A percentile compares a stretch with the other conserved stretches of the same genome.
phyloP scores from a whole-genome alignment of 306 rosid species.

The Cyamopsis tetragonoloba region DNA sequence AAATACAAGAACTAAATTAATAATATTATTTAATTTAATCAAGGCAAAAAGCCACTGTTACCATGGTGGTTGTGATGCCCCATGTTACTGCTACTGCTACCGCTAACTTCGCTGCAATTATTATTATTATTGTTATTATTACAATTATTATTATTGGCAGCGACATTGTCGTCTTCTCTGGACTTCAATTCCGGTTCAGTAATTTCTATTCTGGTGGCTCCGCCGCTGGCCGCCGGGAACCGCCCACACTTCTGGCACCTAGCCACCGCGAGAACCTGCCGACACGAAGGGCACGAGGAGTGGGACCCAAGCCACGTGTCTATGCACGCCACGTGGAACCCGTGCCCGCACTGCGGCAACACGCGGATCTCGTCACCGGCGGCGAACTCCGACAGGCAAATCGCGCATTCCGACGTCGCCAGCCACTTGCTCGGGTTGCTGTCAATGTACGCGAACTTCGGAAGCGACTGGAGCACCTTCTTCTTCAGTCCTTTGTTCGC shows the following conservation, averaged over 20 bases:
- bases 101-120: neutral
- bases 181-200: slow-evolving; percentile 35
- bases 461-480: slow-evolving; percentile 75
- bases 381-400: slow-evolving; percentile 56
- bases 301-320: slow-evolving; percentile 76
- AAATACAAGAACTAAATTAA: slow-evolving; percentile 9
- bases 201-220: neutral
- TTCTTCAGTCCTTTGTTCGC: slow-evolving; percentile 75
- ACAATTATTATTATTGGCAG: neutral
- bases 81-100: neutral
- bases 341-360: slow-evolving; percentile 72
- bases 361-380: slow-evolving; percentile 68
- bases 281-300: slow-evolving; percentile 76
- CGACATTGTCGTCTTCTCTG: slow-evolving; percentile 29
- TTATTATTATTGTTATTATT: neutral
- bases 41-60: slow-evolving; percentile 44
- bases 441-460: slow-evolving; percentile 47
- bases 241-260: slow-evolving; percentile 75
- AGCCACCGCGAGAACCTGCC: slow-evolving; percentile 53
- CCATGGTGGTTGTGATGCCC: neutral
- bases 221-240: slow-evolving; percentile 41
- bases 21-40: neutral
- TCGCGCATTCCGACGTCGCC: slow-evolving; percentile 66
- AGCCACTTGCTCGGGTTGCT: slow-evolving; percentile 28
- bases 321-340: slow-evolving; percentile 59